phyloP scores from a whole-genome alignment of 257 asterid genomes.

The Oldenlandia corymbosa region DNA sequence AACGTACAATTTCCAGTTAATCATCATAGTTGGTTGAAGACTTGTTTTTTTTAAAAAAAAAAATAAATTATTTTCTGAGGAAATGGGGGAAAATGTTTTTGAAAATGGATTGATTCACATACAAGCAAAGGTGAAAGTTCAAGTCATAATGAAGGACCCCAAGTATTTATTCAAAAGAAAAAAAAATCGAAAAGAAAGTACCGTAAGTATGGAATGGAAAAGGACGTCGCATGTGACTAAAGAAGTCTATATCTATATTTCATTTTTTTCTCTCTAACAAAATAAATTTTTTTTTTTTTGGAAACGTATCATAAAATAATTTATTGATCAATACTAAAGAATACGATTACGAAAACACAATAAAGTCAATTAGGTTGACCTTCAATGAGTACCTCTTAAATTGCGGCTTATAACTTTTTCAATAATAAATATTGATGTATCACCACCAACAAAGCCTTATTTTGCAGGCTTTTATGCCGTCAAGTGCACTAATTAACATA shows the following conservation, averaged over 20 bases:
- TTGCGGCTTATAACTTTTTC: not conserved
- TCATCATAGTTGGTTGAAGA: no score
- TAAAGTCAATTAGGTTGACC: slow-evolving; percentile 5
- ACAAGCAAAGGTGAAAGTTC: not conserved
- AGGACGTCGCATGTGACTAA: slow-evolving; percentile 18
- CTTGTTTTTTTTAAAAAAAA: no score
- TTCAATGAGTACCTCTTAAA: not conserved
- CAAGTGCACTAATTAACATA: not conserved
- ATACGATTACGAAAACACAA: no score
- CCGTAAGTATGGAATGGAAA: not conserved
- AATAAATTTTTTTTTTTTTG: no score
- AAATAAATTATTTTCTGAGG: not conserved
- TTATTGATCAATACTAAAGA: not conserved
- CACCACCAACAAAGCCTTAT: not conserved
- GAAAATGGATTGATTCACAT: not conserved
- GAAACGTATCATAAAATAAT: no score
- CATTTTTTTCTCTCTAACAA: not conserved
- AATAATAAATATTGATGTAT: not conserved
- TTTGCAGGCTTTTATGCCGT: slow-evolving; percentile 11
- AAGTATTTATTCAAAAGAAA: no score
- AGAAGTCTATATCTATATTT: not conserved
- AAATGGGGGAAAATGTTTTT: no score
- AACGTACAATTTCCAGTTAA: no score
- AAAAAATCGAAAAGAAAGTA: no score
- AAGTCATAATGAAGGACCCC: not conserved